A percentile compares a stretch with the other conserved stretches of the same genome.
Conservation (phyloP, 306 rosid species). For the Medicago ruthenica region DNA sequence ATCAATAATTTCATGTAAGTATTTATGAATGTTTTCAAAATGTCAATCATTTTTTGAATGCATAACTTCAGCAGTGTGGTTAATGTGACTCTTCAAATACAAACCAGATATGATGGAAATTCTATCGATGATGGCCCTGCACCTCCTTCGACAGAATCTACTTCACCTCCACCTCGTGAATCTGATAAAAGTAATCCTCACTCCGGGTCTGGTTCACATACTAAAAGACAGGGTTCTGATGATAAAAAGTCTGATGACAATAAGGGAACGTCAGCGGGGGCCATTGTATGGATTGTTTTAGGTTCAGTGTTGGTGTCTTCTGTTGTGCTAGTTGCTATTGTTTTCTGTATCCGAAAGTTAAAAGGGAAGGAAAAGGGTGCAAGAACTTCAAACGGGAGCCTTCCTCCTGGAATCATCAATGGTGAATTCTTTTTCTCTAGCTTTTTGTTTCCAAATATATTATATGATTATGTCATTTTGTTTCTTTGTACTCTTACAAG, state of each 20-base stretch:
- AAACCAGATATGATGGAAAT: conserved; percentile 76
- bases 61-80: conserved; percentile 29
- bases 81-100: conserved; percentile 46
- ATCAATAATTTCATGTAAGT: conserved; percentile 78
- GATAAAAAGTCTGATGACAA: conserved; percentile 50
- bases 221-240: conserved; percentile 47
- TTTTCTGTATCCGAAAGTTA: conserved; percentile 64
- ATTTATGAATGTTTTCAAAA: conserved; percentile 23
- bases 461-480: conserved; percentile 20
- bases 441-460: conserved; percentile 9
- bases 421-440: conserved; percentile 57
- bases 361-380: conserved; percentile 57
- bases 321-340: conserved; percentile 59
- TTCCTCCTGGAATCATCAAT: conserved; percentile 59
- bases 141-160: conserved; percentile 64
- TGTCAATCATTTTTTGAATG: conserved; percentile 41
- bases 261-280: conserved; percentile 56
- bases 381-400: conserved; percentile 65
- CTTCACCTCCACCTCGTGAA: conserved; percentile 60
- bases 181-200: conserved; percentile 51
- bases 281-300: conserved; percentile 68
- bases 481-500: conserved; percentile 38
- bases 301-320: conserved; percentile 62
- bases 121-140: conserved; percentile 82
- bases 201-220: conserved; percentile 60